A percentile compares a stretch with the other conserved stretches of the same genome.
These are phyloP conservation scores for Marasmius fiardii DNA, from an alignment of 1,284 basidiomycete genomes.

Conservation along the genomic window DNA sequence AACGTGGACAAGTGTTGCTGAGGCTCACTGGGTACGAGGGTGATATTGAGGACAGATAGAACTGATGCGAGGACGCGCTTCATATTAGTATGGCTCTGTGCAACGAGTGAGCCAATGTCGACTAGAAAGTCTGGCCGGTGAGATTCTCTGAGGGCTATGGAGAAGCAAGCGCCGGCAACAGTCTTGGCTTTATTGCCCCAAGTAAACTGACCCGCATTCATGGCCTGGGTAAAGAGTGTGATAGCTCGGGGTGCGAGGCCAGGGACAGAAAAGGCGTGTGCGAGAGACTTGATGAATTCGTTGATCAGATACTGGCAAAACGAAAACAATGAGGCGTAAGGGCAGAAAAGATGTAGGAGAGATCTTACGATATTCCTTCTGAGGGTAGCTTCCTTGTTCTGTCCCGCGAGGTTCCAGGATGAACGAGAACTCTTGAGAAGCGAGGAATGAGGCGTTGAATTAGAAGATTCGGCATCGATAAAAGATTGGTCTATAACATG, in stretches of 20 bases:
- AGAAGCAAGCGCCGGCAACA: constrained; percentile 61
- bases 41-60: constrained; percentile 42
- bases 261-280: constrained; percentile 49
- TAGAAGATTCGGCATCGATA: constrained; percentile 27
- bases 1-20: constrained; percentile 24
- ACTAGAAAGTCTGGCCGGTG: constrained; percentile 60
- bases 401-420: constrained; percentile 56
- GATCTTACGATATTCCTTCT: constrained; percentile 52
- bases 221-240: constrained; percentile 62
- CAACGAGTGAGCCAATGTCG: constrained; percentile 64
- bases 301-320: constrained; percentile 52
- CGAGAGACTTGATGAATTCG: constrained; percentile 55
- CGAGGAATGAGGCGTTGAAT: constrained; percentile 23
- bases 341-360: constrained; percentile 14
- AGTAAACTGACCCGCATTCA: constrained; percentile 48
- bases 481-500: constrained; percentile 45
- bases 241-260: constrained; percentile 59
- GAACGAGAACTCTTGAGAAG: constrained; percentile 45
- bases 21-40: constrained; percentile 41
- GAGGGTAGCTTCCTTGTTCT: constrained; percentile 57
- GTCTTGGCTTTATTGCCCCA: constrained; percentile 71
- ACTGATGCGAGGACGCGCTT: constrained; percentile 55
- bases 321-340: constrained; percentile 11
- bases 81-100: constrained; percentile 48
- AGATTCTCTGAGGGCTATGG: constrained; percentile 65